Evolutionary conservation across 2,329 filamentous ascomycete species (phyloP).

Genomic region (Botryotinia convoluta): DNA sequence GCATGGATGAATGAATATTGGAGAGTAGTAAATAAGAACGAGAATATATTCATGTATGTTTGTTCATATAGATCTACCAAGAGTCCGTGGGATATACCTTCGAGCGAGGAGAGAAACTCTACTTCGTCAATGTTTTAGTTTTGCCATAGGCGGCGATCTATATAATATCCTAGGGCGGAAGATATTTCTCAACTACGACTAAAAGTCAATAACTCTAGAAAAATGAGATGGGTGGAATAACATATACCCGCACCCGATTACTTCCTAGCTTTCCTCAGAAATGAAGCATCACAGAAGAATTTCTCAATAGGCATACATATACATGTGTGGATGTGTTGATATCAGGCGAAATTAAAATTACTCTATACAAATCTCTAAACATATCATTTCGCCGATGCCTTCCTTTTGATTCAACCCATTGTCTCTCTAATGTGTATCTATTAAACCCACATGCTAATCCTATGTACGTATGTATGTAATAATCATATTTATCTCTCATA

Average conservation of each 20-base stretch:
- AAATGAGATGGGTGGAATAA: not conserved
- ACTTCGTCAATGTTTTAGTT: too few relatives aligned
- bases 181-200: too few relatives aligned
- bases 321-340: not conserved
- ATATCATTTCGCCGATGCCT: not conserved
- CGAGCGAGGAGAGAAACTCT: too few relatives aligned
- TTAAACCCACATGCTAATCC: not conserved
- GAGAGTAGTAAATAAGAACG: too few relatives aligned
- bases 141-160: too few relatives aligned
- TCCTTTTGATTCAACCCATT: not conserved
- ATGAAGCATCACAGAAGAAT: not conserved
- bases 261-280: too few relatives aligned
- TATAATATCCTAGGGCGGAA: too few relatives aligned
- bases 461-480: not conserved
- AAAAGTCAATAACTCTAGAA: not conserved
- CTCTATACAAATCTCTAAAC: conserved; percentile 8
- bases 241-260: not conserved
- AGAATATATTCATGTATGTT: too few relatives aligned
- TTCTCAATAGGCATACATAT: not conserved
- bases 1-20: too few relatives aligned
- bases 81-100: too few relatives aligned
- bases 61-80: too few relatives aligned
- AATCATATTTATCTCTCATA: not conserved
- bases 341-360: not conserved
- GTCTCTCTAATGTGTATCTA: not conserved